These are phyloP conservation scores for Tetracladium marchalianum DNA, from an alignment of 495 filamentous ascomycete species.

Conservation along the genomic window DNA sequence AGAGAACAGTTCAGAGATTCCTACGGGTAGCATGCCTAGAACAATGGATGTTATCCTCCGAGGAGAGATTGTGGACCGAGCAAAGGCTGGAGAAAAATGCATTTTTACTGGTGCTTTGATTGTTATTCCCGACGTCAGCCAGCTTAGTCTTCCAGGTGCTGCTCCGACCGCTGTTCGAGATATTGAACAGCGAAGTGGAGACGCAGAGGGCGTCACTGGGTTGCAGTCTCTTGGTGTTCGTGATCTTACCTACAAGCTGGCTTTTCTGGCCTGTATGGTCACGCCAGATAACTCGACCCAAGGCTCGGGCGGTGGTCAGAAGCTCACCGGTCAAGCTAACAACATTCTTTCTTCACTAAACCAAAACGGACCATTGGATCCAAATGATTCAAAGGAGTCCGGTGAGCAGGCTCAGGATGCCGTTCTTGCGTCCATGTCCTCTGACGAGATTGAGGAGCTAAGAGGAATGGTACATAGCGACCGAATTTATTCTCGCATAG, in stretches of 20 bases:
- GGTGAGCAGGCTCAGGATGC: slow-evolving; percentile 84
- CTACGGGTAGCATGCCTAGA: slow-evolving; percentile 95
- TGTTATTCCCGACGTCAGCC: slow-evolving; percentile 93
- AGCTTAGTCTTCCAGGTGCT: slow-evolving; percentile 82
- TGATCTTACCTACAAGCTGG: slow-evolving; percentile 93
- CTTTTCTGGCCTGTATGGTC: slow-evolving; percentile 96
- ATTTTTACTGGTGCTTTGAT: slow-evolving; percentile 96
- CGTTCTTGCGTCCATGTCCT: slow-evolving; percentile 71
- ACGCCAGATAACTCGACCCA: slow-evolving; percentile 80
- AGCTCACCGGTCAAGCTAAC: slow-evolving; percentile 57
- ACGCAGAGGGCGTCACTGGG: slow-evolving; percentile 72
- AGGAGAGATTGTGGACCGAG: slow-evolving; percentile 94
- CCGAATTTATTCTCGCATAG: slow-evolving; percentile 87
- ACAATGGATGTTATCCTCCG: slow-evolving; percentile 98
- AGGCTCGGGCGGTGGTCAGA: slow-evolving; percentile 53
- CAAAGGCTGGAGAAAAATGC: slow-evolving; percentile 95
- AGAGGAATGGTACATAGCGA: slow-evolving; percentile 89
- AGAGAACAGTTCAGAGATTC: slow-evolving; percentile 96
- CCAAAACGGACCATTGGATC: slow-evolving; percentile 54
- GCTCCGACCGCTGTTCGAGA: slow-evolving; percentile 80
- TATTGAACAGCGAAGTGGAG: slow-evolving; percentile 61
- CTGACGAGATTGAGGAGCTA: slow-evolving; percentile 81
- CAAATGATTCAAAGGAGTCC: slow-evolving; percentile 50
- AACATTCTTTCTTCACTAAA: slow-evolving; percentile 79
- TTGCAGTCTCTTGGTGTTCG: slow-evolving; percentile 88